These are phyloP conservation scores for Edaphochlamys debaryana DNA, from an alignment of 139 green algal genomes.

Conservation along the genomic window DNA sequence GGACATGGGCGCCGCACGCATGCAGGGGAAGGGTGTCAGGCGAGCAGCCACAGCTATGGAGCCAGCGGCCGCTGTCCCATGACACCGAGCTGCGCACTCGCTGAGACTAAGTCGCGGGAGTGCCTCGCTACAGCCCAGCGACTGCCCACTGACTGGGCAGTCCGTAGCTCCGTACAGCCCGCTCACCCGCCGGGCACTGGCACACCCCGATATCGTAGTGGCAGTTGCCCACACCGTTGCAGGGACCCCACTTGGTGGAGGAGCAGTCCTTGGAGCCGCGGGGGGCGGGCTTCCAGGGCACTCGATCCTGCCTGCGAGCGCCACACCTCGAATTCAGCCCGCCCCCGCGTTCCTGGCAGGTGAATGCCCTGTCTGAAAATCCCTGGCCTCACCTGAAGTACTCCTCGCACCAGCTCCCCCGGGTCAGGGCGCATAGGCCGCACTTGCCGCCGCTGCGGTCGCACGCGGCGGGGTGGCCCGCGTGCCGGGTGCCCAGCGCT, in stretches of 20 bases:
- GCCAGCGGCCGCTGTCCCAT: no score
- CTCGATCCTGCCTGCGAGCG: neutral
- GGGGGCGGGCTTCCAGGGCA: slow-evolving; percentile 30
- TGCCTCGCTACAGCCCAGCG: no score
- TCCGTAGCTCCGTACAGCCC: no score
- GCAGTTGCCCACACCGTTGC: slow-evolving; percentile 37
- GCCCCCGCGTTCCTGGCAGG: no score
- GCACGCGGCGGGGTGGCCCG: neutral
- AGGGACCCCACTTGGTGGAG: slow-evolving; percentile 28
- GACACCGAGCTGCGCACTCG: no score
- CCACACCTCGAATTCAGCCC: neutral
- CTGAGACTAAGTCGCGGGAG: no score
- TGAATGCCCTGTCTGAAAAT: no score
- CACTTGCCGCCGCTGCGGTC: slow-evolving; percentile 27
- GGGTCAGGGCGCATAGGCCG: slow-evolving; percentile 4
- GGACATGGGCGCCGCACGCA: no score
- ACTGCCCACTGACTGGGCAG: no score
- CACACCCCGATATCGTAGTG: slow-evolving; percentile 39
- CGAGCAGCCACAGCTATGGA: no score
- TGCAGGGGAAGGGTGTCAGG: no score
- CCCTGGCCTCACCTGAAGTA: no score
- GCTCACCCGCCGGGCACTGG: slow-evolving; percentile 21
- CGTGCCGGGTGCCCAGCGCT: neutral
- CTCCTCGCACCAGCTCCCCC: slow-evolving; percentile 26
- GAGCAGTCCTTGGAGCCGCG: slow-evolving; percentile 28